Evolutionary conservation across 352 stramenopile species (phyloP).

Genomic region (Globisporangium yorkense): DNA sequence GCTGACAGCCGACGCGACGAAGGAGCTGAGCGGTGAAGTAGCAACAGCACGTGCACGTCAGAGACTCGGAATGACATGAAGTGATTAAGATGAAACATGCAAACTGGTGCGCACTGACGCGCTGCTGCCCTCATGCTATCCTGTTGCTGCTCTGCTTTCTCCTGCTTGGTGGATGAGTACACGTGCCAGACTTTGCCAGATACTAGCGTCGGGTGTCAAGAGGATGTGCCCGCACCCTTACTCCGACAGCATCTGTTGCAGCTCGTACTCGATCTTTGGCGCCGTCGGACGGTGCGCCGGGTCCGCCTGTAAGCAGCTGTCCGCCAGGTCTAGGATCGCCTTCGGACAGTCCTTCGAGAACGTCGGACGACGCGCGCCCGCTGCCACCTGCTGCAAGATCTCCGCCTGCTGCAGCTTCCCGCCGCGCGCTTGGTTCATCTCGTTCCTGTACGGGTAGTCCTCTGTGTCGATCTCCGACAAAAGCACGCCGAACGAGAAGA

Average conservation of each 20-base stretch:
- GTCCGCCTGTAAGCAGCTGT: conserved; percentile 22
- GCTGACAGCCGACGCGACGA: not conserved
- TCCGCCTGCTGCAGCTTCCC: too few relatives aligned
- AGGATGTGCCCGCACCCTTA: too few relatives aligned
- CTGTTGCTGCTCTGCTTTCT: too few relatives aligned
- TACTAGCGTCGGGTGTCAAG: too few relatives aligned
- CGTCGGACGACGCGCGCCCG: conserved; percentile 3
- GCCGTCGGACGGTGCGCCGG: conserved; percentile 24
- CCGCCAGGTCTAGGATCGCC: conserved; percentile 24
- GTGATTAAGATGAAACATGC: too few relatives aligned
- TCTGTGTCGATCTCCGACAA: conserved; percentile 52
- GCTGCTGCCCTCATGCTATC: too few relatives aligned
- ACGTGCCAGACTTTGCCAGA: too few relatives aligned
- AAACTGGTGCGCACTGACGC: too few relatives aligned
- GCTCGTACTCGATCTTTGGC: conserved; percentile 22
- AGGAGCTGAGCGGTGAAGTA: not conserved
- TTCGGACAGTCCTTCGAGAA: conserved; percentile 25
- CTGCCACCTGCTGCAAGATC: too few relatives aligned
- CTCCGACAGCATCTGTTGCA: conserved; percentile 7
- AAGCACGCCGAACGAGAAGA: conserved; percentile 50
- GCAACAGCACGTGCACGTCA: not conserved
- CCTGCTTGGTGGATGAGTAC: too few relatives aligned
- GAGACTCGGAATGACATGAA: too few relatives aligned
- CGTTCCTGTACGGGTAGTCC: conserved; percentile 59
- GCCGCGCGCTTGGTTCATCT: too few relatives aligned